A percentile compares a stretch with the other conserved stretches of the same genome.
Conservation (phyloP, 1,284 basidiomycete species). For the Xanthoconium separans region DNA sequence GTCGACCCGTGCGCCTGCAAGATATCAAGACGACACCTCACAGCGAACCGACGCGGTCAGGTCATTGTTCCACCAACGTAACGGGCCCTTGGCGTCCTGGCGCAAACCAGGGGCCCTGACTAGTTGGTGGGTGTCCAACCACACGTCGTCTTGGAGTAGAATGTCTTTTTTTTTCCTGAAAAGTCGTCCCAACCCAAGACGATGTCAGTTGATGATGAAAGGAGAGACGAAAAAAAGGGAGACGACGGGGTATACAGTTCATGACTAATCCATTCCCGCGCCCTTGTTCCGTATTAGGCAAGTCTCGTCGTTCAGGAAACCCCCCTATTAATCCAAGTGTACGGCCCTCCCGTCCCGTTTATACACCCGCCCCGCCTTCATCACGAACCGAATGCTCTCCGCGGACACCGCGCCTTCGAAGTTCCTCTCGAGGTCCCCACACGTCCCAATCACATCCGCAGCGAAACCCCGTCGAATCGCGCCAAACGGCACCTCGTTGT, state of each 20-base stretch:
- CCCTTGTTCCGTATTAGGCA: slow-evolving; percentile 12
- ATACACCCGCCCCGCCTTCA: slow-evolving; percentile 56
- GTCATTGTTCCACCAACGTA: slow-evolving; percentile 57
- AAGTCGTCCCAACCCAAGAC: too few species aligned
- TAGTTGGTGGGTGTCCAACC: slow-evolving; percentile 43
- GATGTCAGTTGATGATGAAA: not conserved
- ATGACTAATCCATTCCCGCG: slow-evolving; percentile 25
- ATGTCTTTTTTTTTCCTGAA: too few species aligned
- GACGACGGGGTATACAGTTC: slow-evolving; percentile 11
- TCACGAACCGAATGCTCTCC: slow-evolving; percentile 50
- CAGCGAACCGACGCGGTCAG: slow-evolving; percentile 37
- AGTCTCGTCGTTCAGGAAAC: slow-evolving; percentile 18
- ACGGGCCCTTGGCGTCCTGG: slow-evolving; percentile 45
- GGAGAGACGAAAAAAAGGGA: not conserved
- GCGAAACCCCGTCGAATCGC: slow-evolving; percentile 51
- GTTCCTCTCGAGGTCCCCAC: slow-evolving; percentile 47
- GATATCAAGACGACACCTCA: slow-evolving; percentile 47
- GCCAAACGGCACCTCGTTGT: slow-evolving; percentile 59
- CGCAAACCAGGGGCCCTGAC: slow-evolving; percentile 48
- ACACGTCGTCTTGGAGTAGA: too few species aligned
- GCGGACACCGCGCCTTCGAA: slow-evolving; percentile 49
- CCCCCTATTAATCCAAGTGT: not conserved
- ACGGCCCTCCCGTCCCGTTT: slow-evolving; percentile 39
- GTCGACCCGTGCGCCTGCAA: slow-evolving; percentile 40
- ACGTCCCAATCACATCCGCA: slow-evolving; percentile 57